Evolutionary conservation across 2,329 filamentous ascomycete genomes (phyloP), one percentile per base, ranked within the genome.

Genomic region (Phoma sp.): DNA sequence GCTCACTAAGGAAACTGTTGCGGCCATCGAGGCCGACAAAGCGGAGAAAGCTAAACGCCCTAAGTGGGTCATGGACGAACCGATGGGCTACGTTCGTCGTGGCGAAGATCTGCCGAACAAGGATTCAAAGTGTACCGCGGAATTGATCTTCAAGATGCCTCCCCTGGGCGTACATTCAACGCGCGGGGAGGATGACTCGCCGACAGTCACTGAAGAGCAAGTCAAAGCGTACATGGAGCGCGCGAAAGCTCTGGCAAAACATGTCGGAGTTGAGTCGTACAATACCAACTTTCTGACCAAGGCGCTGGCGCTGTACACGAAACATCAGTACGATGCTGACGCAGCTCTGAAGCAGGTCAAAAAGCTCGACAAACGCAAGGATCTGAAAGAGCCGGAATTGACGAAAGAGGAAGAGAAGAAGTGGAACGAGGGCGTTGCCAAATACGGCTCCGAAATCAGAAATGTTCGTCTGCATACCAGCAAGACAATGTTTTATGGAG

Each of bases 31-130:
- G 75, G 88, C 89, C 7, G 92, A 97, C 62, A 93, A 90, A 65
- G 82, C 87, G 36, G 86, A 88, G 62, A 87, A 88, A 57, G 91
- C 92, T 51, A 91, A 88, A 61, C 88, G 93, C 19, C 94, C 94
- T 0, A 95, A 93, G 75, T 97, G 92, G 92, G 84, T 98, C 29
- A 88, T 96, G 79, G 95, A 98, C 67, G 91, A 95, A 72, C 95
- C 95, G 0, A 78, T 85, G 3, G 95, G 95, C 6, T 99, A 96
- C 71, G 84, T 96, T 17, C 84, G 84, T 46, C 89, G 95, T 55
- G 95, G 95, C 24, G 90, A 93, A 64, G 94, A 98, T 72, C 80
- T 84, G 72, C 84, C 83, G 1, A 81, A 89, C 62, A 85, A 89
- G 58, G 90, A 96, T 69, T 84, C 88, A 10, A 85, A 84, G 40